Evolutionary conservation across 768 basidiomycete species (phyloP).

Genomic region (Mycena latifolia): DNA sequence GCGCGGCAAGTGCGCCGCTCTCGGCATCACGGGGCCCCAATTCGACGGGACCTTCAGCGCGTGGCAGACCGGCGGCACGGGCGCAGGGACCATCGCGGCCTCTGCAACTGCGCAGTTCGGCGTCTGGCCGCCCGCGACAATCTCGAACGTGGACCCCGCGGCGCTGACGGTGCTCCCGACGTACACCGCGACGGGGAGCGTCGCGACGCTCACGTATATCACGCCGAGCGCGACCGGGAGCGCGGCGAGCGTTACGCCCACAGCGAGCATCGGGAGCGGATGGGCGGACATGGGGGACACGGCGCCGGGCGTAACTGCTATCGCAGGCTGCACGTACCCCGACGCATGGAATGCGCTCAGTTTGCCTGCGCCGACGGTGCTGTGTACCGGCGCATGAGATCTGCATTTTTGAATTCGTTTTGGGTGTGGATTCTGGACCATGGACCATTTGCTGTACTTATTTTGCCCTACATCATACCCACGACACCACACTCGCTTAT

Average conservation of each 20-base stretch:
- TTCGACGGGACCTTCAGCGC: conserved; percentile 15
- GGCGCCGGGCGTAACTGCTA: too few relatives aligned
- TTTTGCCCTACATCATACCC: too few relatives aligned
- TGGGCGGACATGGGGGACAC: too few relatives aligned
- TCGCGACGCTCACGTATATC: neutral
- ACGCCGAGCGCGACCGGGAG: conserved; percentile 7
- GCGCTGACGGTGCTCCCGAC: conserved; percentile 8
- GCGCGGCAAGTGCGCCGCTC: neutral
- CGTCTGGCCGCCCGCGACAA: conserved; percentile 7
- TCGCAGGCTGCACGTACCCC: too few relatives aligned
- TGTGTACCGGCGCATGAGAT: too few relatives aligned
- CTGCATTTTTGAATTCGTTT: too few relatives aligned
- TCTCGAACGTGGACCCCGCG: neutral
- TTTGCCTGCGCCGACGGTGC: too few relatives aligned
- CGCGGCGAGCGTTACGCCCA: neutral
- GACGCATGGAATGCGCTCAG: too few relatives aligned
- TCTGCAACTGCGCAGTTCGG: neutral
- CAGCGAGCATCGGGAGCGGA: neutral
- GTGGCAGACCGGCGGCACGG: conserved; percentile 12
- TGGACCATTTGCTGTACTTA: too few relatives aligned
- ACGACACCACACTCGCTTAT: too few relatives aligned
- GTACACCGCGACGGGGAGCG: conserved; percentile 7
- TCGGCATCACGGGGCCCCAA: neutral
- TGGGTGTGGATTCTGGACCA: too few relatives aligned
- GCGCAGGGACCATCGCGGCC: too few relatives aligned